Conservation (phyloP, 148 eudicot genomes). For the Chenopodium quinoa region DNA sequence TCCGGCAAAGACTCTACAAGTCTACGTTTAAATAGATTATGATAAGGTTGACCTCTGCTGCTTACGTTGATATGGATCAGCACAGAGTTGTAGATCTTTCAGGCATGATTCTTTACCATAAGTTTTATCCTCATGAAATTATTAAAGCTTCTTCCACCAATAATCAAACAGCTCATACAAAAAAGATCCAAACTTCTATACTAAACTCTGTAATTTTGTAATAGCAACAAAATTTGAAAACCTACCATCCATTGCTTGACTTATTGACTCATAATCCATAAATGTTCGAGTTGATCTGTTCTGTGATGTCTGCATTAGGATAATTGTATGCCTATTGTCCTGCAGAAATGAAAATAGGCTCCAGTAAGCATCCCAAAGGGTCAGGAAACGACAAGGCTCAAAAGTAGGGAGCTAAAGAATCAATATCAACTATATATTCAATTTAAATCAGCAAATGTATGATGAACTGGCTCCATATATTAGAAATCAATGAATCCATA, state of each 20-base stretch:
- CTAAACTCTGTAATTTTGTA: not conserved
- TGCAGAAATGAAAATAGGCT: constrained; percentile 27
- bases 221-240: not conserved
- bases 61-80: not conserved
- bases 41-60: not conserved
- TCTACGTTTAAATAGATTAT: not conserved
- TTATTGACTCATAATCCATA: constrained; percentile 86
- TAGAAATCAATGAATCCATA: not conserved
- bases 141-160: not conserved
- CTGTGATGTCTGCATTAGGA: constrained; percentile 84
- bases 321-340: constrained; percentile 90
- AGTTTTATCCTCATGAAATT: not conserved
- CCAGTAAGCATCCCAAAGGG: constrained; percentile 6
- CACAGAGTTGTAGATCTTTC: not conserved
- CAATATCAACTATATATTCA: no score
- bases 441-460: no score
- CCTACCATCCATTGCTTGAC: constrained; percentile 86
- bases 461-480: not conserved
- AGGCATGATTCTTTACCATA: not conserved
- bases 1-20: not conserved
- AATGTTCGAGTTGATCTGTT: constrained; percentile 78
- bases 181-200: not conserved
- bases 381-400: not conserved
- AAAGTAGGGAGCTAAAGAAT: constrained; percentile 1
- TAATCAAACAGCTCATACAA: constrained; percentile 1